phyloP scores from a whole-genome alignment of 2,329 filamentous ascomycete species.

The Paramyrothecium sp. region DNA sequence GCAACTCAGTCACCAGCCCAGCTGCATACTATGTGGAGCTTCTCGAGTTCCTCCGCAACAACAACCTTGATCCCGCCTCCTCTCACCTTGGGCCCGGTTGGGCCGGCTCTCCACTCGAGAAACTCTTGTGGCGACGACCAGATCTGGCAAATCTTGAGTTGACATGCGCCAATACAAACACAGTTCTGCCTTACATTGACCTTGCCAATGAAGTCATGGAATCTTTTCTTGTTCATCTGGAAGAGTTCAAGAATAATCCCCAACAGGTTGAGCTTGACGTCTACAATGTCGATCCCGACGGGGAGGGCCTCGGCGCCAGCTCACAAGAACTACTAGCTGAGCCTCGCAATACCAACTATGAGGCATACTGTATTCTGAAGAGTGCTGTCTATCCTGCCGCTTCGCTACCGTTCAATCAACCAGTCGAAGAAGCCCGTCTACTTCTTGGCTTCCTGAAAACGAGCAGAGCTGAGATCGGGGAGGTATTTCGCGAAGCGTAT shows the following conservation, averaged over 20 bases:
- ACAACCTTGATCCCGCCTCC: background rate
- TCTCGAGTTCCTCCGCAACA: slow-evolving; percentile 5
- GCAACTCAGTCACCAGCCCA: slow-evolving; percentile 3
- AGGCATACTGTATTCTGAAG: slow-evolving; percentile 1
- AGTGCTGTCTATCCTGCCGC: background rate
- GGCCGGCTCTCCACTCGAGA: background rate
- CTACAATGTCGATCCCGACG: background rate
- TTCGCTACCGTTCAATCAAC: background rate
- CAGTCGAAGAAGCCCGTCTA: background rate
- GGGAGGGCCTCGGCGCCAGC: background rate
- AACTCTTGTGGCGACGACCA: slow-evolving; percentile 2
- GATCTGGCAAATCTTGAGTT: slow-evolving; percentile 5
- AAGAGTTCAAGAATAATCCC: background rate
- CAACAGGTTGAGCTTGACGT: background rate
- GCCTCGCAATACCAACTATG: background rate
- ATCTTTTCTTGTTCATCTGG: background rate
- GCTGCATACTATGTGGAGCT: slow-evolving; percentile 11
- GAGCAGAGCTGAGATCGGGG: background rate
- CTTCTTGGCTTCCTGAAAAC: background rate
- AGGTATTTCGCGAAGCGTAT: background rate
- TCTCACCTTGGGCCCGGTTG: background rate
- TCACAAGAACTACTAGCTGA: background rate
- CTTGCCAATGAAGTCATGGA: slow-evolving; percentile 9
- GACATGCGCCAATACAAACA: slow-evolving; percentile 6
- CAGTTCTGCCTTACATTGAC: slow-evolving; percentile 7